Percentiles rank a stretch among this genome's conserved stretches.
Evolutionary conservation across 345 rosid species (phyloP).

Genomic region (Corchorus capsularis): DNA sequence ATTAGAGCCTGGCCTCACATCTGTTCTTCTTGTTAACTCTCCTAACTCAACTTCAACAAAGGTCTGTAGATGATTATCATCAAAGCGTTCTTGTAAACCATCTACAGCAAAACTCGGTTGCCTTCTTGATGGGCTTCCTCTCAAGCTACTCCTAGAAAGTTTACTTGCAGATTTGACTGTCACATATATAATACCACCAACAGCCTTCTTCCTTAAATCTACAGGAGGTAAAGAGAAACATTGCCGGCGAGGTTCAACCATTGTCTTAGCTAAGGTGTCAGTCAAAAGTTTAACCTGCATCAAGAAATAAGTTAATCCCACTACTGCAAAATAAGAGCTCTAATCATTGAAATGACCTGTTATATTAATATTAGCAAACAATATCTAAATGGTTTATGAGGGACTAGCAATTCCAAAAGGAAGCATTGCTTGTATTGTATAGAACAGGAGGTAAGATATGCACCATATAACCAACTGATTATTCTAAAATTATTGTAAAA

Average conservation of each 20-base stretch:
- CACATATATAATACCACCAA: conserved; percentile 78
- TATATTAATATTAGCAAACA: not conserved
- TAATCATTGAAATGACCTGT: not conserved
- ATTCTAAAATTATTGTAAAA: not conserved
- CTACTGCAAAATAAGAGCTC: not conserved
- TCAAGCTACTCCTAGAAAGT: conserved; percentile 51
- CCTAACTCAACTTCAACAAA: conserved; percentile 92
- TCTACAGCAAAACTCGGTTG: conserved; percentile 35
- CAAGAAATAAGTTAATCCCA: conserved; percentile 1
- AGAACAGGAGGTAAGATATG: not conserved
- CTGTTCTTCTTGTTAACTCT: conserved; percentile 76
- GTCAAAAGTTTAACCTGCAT: conserved; percentile 73
- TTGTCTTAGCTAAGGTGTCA: conserved; percentile 81
- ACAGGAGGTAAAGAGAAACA: conserved; percentile 73
- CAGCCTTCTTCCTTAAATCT: conserved; percentile 81
- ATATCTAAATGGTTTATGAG: not conserved
- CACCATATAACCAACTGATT: not conserved
- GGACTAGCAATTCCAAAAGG: not conserved
- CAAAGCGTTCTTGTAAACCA: conserved; percentile 38
- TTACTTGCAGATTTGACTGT: conserved; percentile 73
- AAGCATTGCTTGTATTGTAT: not conserved
- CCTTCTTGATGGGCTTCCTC: conserved; percentile 68
- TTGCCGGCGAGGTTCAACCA: conserved; percentile 93
- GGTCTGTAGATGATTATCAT: conserved; percentile 64
- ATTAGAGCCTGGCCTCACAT: conserved; percentile 56